phyloP scores from a whole-genome alignment of 257 asterid species.

The Echites panduratus region DNA sequence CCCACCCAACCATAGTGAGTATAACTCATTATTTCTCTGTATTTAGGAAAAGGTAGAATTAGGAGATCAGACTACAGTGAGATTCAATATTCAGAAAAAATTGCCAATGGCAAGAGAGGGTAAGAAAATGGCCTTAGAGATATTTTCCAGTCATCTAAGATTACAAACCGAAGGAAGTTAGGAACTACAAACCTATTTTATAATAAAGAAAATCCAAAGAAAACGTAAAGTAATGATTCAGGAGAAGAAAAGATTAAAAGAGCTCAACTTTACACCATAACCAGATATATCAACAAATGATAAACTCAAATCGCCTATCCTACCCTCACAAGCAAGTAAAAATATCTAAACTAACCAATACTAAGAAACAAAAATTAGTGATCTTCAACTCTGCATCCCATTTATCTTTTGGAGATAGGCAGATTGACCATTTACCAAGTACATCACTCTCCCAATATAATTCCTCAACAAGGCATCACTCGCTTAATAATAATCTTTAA shows the following conservation, averaged over 20 bases:
- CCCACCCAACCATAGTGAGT: not conserved
- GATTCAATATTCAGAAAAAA: not conserved
- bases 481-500: not conserved
- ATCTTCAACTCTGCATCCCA: not conserved
- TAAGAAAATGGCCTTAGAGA: not conserved
- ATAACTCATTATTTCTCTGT: not conserved
- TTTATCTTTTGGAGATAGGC: not conserved
- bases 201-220: not conserved
- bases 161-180: not conserved
- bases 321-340: not conserved
- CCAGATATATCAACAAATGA: not conserved
- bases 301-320: not conserved
- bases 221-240: not conserved
- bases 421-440: not conserved
- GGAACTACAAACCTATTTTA: not conserved
- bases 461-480: not conserved
- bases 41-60: not conserved
- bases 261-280: not conserved
- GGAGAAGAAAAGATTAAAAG: not conserved
- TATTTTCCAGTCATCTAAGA: not conserved
- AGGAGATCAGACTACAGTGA: not conserved
- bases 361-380: not conserved
- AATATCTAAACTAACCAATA: not conserved
- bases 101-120: not conserved
- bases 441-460: not conserved